These are phyloP conservation scores for Colletotrichum karsti DNA, from an alignment of 2,329 filamentous ascomycete species.

Conservation along the genomic window DNA sequence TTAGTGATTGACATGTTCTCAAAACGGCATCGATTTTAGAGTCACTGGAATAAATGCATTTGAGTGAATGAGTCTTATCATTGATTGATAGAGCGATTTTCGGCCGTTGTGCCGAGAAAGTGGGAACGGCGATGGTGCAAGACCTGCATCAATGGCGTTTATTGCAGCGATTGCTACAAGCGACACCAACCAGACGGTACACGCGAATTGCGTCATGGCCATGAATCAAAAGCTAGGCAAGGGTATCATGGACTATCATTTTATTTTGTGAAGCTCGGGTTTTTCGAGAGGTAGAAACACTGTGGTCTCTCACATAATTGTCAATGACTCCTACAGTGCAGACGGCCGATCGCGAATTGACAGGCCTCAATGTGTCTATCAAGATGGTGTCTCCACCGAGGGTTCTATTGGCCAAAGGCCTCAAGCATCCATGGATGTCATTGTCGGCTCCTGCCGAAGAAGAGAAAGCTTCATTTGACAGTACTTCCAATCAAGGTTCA, in stretches of 20 bases:
- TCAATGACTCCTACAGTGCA: not conserved
- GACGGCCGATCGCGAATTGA: not conserved
- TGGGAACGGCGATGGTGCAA: constrained; percentile 13
- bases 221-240: not conserved
- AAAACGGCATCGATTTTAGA: too few species aligned
- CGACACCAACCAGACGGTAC: constrained; percentile 13
- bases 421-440: not conserved
- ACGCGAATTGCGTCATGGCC: not conserved
- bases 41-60: too few species aligned
- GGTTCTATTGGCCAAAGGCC: not conserved
- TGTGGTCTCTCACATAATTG: not conserved
- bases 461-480: constrained; percentile 20
- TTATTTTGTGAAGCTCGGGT: constrained; percentile 2
- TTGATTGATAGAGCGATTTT: not conserved
- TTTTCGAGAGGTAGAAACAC: not conserved
- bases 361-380: constrained; percentile 7
- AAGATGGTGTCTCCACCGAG: not conserved
- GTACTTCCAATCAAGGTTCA: not conserved
- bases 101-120: constrained; percentile 9
- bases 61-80: not conserved
- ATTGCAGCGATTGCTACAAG: not conserved
- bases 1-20: too few species aligned
- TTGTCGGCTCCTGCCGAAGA: constrained; percentile 14
- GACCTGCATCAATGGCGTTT: constrained; percentile 12
- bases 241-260: not conserved